Evolutionary conservation across 208 protist genomes (phyloP).

Genomic region (Phytomonas sp.): DNA sequence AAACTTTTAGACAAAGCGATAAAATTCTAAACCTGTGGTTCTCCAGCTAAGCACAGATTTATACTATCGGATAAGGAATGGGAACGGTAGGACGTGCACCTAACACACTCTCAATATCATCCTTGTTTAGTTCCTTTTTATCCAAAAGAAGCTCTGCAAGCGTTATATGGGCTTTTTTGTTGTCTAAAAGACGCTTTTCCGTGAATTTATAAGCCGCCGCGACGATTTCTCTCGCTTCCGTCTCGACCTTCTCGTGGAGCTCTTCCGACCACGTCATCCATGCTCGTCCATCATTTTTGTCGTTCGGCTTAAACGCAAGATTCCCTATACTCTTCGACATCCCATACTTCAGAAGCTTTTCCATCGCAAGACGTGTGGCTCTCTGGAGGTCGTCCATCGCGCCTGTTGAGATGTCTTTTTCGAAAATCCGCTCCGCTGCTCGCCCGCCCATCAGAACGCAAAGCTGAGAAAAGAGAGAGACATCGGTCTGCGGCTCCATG

Average conservation of each 20-base stretch:
- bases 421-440: slow-evolving; percentile 79
- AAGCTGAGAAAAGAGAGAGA: slow-evolving; percentile 83
- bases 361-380: slow-evolving; percentile 79
- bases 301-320: slow-evolving; percentile 86
- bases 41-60: not conserved
- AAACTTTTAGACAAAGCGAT: not conserved
- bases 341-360: slow-evolving; percentile 83
- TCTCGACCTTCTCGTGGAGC: slow-evolving; percentile 81
- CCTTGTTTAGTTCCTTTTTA: slow-evolving; percentile 81
- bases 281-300: slow-evolving; percentile 78
- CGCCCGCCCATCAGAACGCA: slow-evolving; percentile 89
- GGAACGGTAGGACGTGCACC: slow-evolving; percentile 36
- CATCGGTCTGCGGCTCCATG: slow-evolving; percentile 79
- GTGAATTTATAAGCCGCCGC: slow-evolving; percentile 60
- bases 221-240: slow-evolving; percentile 66
- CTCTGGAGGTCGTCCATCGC: slow-evolving; percentile 90
- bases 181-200: slow-evolving; percentile 50
- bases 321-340: slow-evolving; percentile 83
- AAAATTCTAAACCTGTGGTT: not conserved
- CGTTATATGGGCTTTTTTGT: slow-evolving; percentile 63
- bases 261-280: slow-evolving; percentile 88
- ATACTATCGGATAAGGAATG: not conserved
- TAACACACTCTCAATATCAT: slow-evolving; percentile 71
- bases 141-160: slow-evolving; percentile 69
- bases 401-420: slow-evolving; percentile 83